Conservation (phyloP, 192 early-diverging fungal species). For the Globomyces pollinis-pini region DNA sequence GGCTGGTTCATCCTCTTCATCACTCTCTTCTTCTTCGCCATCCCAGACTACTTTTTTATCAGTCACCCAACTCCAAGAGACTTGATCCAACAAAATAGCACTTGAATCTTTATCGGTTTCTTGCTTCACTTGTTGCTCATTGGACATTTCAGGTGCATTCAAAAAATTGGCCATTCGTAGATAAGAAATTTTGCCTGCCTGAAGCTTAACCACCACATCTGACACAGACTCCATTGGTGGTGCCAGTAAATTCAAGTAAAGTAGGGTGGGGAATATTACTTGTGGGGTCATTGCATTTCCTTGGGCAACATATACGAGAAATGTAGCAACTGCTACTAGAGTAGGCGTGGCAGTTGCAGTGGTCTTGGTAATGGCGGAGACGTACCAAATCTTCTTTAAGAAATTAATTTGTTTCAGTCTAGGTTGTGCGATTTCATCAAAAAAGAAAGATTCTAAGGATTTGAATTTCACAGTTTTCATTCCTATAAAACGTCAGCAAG, state of each 20-base stretch:
- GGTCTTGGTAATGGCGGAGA: not conserved
- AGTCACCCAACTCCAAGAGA: not conserved
- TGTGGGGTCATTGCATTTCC: constrained; percentile 1
- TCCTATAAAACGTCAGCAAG: not conserved
- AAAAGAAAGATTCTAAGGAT: not conserved
- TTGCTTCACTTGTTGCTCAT: not conserved
- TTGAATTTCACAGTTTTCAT: constrained; percentile 5
- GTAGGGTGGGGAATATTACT: not conserved
- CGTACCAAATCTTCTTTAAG: constrained; percentile 1
- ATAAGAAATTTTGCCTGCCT: not conserved
- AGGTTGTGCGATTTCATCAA: not conserved
- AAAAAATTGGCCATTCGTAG: not conserved
- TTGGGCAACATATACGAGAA: not conserved
- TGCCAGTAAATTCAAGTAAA: not conserved
- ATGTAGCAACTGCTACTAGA: not conserved
- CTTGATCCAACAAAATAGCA: not conserved
- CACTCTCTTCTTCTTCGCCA: not conserved
- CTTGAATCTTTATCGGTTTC: not conserved
- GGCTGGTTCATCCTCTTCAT: constrained; percentile 19
- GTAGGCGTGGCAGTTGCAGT: not conserved
- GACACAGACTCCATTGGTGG: constrained; percentile 2
- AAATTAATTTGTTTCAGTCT: not conserved
- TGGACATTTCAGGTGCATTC: not conserved
- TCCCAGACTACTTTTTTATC: not conserved
- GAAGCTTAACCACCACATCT: no score